Conservation (phyloP, 306 rosid genomes). For the Lablab purpureus region DNA sequence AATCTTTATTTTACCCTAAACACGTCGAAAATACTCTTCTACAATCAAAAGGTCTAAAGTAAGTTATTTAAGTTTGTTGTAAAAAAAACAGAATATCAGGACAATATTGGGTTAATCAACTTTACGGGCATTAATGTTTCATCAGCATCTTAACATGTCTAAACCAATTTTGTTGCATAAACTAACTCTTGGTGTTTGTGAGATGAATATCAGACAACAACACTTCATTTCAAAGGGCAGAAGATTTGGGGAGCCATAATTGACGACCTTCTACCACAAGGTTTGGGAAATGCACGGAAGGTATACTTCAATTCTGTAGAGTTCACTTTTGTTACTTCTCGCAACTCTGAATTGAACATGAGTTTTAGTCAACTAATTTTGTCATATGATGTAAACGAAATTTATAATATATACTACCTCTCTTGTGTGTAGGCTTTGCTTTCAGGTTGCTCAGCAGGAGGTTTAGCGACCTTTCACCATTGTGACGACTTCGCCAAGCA, state of each 20-base stretch:
- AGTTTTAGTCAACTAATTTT: not conserved
- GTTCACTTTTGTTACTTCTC: constrained; percentile 4
- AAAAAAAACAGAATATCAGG: not conserved
- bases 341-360: not conserved
- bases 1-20: not conserved
- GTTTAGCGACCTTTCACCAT: constrained; percentile 86
- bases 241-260: constrained; percentile 95
- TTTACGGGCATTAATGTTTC: not conserved
- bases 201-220: constrained; percentile 68
- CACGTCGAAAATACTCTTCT: not conserved
- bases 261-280: constrained; percentile 86
- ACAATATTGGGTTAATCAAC: not conserved
- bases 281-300: constrained; percentile 77
- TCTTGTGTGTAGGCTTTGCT: constrained; percentile 75
- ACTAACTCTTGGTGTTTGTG: constrained; percentile 41
- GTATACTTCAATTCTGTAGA: constrained; percentile 46
- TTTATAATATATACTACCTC: constrained; percentile 1
- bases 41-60: not conserved
- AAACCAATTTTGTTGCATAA: constrained; percentile 20
- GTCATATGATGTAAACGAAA: constrained; percentile 32
- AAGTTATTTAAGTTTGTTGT: not conserved
- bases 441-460: constrained; percentile 99
- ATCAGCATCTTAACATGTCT: not conserved
- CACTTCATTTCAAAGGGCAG: constrained; percentile 92
- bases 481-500: constrained; percentile 74